Percentiles rank a stretch among this genome's conserved stretches.
These are phyloP conservation scores for Metschnikowia kofuensis DNA, from an alignment of 805 yeast genomes.

Conservation along the genomic window DNA sequence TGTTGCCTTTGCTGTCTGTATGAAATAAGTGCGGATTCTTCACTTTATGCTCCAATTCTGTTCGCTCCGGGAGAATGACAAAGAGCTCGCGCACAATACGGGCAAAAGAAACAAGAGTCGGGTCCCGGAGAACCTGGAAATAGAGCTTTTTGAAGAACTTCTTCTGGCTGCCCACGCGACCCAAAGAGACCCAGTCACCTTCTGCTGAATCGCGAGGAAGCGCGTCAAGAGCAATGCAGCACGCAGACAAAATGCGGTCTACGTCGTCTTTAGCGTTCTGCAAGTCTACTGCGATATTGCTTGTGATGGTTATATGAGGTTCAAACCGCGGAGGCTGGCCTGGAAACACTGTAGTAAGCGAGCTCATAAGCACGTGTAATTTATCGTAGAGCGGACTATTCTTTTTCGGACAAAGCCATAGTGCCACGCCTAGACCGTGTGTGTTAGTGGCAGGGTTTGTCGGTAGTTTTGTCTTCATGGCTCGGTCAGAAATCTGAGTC, in stretches of 20 bases:
- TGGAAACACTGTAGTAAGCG: conserved; percentile 68
- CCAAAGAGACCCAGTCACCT: conserved; percentile 37
- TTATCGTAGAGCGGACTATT: conserved; percentile 54
- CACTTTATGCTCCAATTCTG: conserved; percentile 34
- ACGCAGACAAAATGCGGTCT: conserved; percentile 52
- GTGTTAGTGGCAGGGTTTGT: conserved; percentile 10
- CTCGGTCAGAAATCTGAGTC: background rate
- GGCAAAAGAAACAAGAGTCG: conserved; percentile 51
- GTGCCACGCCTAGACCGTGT: conserved; percentile 44
- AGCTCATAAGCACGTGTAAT: conserved; percentile 56
- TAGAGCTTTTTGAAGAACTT: conserved; percentile 52
- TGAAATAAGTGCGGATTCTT: conserved; percentile 40
- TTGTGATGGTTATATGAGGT: conserved; percentile 76
- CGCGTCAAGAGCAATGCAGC: conserved; percentile 52
- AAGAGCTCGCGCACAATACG: conserved; percentile 55
- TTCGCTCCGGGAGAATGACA: conserved; percentile 43
- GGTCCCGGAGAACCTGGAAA: conserved; percentile 43
- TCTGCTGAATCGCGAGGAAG: conserved; percentile 36
- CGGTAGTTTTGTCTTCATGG: background rate
- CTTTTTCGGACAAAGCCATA: conserved; percentile 73
- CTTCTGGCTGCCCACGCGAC: conserved; percentile 46
- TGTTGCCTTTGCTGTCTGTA: conserved; percentile 29
- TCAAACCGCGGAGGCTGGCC: conserved; percentile 62
- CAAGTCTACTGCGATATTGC: conserved; percentile 49
- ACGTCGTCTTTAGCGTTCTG: conserved; percentile 50